A percentile compares a stretch with the other conserved stretches of the same genome.
Conservation (phyloP, 345 rosid species). For the Brassica cretica region DNA sequence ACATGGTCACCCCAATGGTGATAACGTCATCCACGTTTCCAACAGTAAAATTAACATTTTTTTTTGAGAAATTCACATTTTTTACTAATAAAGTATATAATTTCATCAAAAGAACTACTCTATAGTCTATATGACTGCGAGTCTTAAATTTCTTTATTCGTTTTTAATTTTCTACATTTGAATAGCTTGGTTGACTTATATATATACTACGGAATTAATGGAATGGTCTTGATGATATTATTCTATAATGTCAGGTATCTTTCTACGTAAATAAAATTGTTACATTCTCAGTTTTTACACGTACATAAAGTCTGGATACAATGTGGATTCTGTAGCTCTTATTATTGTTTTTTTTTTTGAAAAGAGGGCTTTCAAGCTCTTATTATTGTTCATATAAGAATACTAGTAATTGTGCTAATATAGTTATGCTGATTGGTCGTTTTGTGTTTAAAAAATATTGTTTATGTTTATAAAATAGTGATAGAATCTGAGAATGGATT, state of each 20-base stretch:
- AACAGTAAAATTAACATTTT: not conserved
- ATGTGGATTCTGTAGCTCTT: not conserved
- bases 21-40: conserved; percentile 37
- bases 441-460: no score
- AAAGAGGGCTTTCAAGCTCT: not conserved
- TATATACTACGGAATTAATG: not conserved
- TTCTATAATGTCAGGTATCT: not conserved
- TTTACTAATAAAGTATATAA: not conserved
- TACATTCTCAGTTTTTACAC: not conserved
- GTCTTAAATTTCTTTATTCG: not conserved
- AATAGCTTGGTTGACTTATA: conserved; percentile 3
- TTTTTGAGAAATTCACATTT: not conserved
- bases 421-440: no score
- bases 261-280: not conserved
- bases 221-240: not conserved
- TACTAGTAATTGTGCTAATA: no score
- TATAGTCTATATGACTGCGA: not conserved
- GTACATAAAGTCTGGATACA: not conserved
- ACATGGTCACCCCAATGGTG: conserved; percentile 27
- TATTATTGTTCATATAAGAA: not conserved
- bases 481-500: no score
- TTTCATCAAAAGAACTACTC: not conserved
- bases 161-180: not conserved
- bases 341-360: not conserved
- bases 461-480: no score